phyloP scores from a whole-genome alignment of 2,329 filamentous ascomycete species.

The Arthrobotrys megalospora region DNA sequence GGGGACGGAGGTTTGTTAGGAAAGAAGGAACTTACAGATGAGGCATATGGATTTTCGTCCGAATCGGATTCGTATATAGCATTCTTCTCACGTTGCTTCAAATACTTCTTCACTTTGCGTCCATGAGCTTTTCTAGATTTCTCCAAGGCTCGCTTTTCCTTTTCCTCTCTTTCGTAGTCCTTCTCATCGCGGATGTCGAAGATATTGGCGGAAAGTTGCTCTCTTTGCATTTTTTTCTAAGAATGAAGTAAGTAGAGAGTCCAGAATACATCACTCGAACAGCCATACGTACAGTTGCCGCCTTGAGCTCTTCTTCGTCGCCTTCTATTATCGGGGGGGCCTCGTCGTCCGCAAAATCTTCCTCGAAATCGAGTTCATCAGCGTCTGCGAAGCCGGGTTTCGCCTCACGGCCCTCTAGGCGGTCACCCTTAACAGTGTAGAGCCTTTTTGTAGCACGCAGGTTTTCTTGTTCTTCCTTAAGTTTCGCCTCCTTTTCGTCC shows the following conservation, averaged over 20 bases:
- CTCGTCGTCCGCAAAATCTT: conserved; percentile 78
- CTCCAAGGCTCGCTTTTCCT: conserved; percentile 72
- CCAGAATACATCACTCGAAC: background rate
- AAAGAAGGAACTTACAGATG: conserved; percentile 63
- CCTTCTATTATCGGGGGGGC: conserved; percentile 74
- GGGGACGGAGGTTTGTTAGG: conserved; percentile 12
- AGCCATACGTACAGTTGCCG: conserved; percentile 66
- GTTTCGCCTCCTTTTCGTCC: conserved; percentile 71
- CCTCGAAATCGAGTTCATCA: conserved; percentile 78
- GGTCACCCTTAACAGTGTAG: conserved; percentile 69
- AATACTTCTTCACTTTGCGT: conserved; percentile 69
- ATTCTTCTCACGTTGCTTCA: conserved; percentile 72
- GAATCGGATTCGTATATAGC: conserved; percentile 70
- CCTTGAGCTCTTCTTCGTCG: conserved; percentile 74
- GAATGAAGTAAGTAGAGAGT: conserved; percentile 6
- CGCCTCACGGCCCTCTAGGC: conserved; percentile 66
- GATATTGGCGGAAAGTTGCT: conserved; percentile 76
- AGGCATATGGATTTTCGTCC: conserved; percentile 66
- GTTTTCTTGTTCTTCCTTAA: conserved; percentile 74
- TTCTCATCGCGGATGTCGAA: conserved; percentile 74
- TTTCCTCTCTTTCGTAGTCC: conserved; percentile 74
- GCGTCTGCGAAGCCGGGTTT: conserved; percentile 72
- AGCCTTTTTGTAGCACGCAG: conserved; percentile 66
- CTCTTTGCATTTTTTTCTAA: conserved; percentile 72
- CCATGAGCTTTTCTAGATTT: conserved; percentile 69